phyloP scores from a whole-genome alignment of 2,329 filamentous ascomycete genomes.

The Fusarium sp. region DNA sequence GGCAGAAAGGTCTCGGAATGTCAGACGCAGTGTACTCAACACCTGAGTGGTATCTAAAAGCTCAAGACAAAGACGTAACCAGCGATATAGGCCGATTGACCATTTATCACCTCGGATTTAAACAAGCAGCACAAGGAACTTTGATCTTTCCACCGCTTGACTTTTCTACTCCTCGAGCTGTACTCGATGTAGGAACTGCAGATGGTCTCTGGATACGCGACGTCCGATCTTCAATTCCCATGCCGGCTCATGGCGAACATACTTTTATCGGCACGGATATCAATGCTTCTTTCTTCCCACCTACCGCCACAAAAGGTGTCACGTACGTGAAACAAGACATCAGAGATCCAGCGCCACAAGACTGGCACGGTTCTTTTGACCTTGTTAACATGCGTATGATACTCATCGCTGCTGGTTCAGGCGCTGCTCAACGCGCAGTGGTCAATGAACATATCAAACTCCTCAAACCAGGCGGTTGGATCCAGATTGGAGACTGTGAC shows the following conservation, averaged over 20 bases:
- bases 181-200: conserved; percentile 12
- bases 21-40: not conserved
- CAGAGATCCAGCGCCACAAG: not conserved
- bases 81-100: conserved; percentile 17
- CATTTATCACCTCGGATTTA: conserved; percentile 16
- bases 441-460: conserved; percentile 3
- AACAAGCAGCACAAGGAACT: conserved; percentile 4
- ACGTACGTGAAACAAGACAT: not conserved
- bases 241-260: not conserved
- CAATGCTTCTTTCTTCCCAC: conserved; percentile 11
- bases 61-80: conserved; percentile 9
- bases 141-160: not conserved
- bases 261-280: conserved; percentile 15
- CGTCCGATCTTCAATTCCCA: not conserved
- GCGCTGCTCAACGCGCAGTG: not conserved
- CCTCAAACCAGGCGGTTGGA: conserved; percentile 19
- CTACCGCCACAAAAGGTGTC: rapidly evolving
- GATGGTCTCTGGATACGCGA: conserved; percentile 26
- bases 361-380: not conserved
- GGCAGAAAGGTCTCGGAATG: not conserved
- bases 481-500: conserved; percentile 20
- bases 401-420: conserved; percentile 14
- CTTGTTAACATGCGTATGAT: conserved; percentile 24
- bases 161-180: not conserved
- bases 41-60: conserved; percentile 20